Conservation (phyloP, 2,329 filamentous ascomycete genomes). For the Orbilia quercus region DNA sequence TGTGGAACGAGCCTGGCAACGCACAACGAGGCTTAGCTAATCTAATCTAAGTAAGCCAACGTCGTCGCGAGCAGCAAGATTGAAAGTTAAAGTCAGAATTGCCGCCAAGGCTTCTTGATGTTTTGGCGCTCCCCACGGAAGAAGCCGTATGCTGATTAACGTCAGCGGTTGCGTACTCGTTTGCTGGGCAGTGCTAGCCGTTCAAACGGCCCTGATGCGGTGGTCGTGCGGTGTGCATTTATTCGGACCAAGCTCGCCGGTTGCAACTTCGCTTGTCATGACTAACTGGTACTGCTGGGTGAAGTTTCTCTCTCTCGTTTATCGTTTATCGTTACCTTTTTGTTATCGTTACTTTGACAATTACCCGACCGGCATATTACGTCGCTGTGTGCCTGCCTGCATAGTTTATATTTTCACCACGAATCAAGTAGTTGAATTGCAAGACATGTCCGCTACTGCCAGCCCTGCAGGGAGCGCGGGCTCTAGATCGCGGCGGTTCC, state of each 20-base stretch:
- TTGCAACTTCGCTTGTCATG: constrained; percentile 4
- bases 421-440: too few relatives aligned
- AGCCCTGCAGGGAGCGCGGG: constrained; percentile 14
- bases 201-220: constrained; percentile 12
- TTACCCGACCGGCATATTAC: too few relatives aligned
- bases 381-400: too few relatives aligned
- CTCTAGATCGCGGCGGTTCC: constrained; percentile 40
- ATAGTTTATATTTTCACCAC: too few relatives aligned
- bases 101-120: too few relatives aligned
- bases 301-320: not conserved
- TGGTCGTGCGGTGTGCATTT: constrained; percentile 27
- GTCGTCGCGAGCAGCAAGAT: too few relatives aligned
- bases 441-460: constrained; percentile 18
- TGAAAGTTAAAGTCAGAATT: too few relatives aligned
- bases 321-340: too few relatives aligned
- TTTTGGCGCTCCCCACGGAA: too few relatives aligned
- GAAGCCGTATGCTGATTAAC: not conserved
- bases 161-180: constrained; percentile 31
- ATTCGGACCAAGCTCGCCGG: constrained; percentile 28
- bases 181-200: constrained; percentile 5
- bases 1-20: constrained; percentile 2
- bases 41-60: too few relatives aligned
- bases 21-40: constrained; percentile 26
- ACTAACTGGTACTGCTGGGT: not conserved
- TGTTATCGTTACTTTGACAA: too few relatives aligned